Percentiles rank a stretch among this genome's conserved stretches.
Evolutionary conservation across 495 filamentous ascomycete species (phyloP).

Genomic region (Cladorrhinum samala): DNA sequence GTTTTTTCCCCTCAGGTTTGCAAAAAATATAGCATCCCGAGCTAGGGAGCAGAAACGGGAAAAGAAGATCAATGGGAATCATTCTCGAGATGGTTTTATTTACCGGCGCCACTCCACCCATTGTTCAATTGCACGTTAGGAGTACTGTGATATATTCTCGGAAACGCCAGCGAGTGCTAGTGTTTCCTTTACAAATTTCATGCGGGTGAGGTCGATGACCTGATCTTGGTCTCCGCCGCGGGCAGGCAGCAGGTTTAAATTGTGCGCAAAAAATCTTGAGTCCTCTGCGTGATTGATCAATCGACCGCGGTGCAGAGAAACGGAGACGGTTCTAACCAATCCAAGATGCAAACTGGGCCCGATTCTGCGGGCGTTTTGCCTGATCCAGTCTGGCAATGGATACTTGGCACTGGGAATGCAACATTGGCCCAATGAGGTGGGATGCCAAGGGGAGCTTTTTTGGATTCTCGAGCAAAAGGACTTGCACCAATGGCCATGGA

Average conservation of each 20-base stretch:
- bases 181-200: background rate
- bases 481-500: too few species aligned
- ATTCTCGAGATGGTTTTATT: background rate
- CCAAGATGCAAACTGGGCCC: too few species aligned
- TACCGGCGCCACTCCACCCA: background rate
- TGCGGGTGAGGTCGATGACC: background rate
- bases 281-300: background rate
- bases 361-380: background rate
- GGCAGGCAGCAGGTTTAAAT: background rate
- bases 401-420: background rate
- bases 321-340: too few species aligned
- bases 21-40: background rate
- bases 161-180: too few species aligned
- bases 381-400: background rate
- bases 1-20: too few species aligned
- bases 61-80: background rate
- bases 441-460: too few species aligned
- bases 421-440: too few species aligned
- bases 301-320: too few species aligned
- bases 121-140: background rate
- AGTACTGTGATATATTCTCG: too few species aligned
- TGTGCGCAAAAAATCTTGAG: background rate
- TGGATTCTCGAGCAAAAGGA: too few species aligned
- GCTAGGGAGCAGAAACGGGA: background rate
- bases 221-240: background rate